Percentiles rank a stretch among this genome's conserved stretches.
These are phyloP conservation scores for Wickerhamomyces sp. DNA, from an alignment of 1,139 yeast genomes.

Conservation along the genomic window DNA sequence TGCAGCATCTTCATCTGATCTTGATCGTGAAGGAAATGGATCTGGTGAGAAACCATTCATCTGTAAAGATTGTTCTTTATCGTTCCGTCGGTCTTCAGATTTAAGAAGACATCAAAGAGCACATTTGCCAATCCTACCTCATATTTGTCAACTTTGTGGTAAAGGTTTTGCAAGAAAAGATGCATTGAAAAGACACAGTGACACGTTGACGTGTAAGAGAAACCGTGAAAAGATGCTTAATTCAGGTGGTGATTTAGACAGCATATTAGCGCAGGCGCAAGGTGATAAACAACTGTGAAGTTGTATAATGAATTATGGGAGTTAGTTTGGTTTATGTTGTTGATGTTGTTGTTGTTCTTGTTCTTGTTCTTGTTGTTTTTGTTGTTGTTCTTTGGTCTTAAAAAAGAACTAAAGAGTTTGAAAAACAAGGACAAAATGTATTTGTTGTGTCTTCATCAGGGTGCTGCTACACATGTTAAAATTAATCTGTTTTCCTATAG, in stretches of 20 bases:
- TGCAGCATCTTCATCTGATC: background rate
- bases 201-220: slow-evolving; percentile 67
- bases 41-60: slow-evolving; percentile 20
- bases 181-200: slow-evolving; percentile 68
- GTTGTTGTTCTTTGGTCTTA: no score
- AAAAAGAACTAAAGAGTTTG: no score
- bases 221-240: slow-evolving; percentile 46
- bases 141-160: slow-evolving; percentile 68
- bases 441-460: no score
- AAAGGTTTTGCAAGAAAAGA: slow-evolving; percentile 82
- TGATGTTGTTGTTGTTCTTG: background rate
- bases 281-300: background rate
- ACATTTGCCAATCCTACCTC: slow-evolving; percentile 46
- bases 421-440: no score
- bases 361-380: background rate
- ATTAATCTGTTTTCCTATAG: no score
- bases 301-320: background rate
- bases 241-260: slow-evolving; percentile 24
- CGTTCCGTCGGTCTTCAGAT: slow-evolving; percentile 59
- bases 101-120: slow-evolving; percentile 62
- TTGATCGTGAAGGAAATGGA: slow-evolving; percentile 1
- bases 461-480: no score
- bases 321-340: background rate
- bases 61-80: slow-evolving; percentile 40
- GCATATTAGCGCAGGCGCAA: slow-evolving; percentile 3